Conservation (phyloP, 1,284 basidiomycete species). For the Cryptococcus sp. region DNA sequence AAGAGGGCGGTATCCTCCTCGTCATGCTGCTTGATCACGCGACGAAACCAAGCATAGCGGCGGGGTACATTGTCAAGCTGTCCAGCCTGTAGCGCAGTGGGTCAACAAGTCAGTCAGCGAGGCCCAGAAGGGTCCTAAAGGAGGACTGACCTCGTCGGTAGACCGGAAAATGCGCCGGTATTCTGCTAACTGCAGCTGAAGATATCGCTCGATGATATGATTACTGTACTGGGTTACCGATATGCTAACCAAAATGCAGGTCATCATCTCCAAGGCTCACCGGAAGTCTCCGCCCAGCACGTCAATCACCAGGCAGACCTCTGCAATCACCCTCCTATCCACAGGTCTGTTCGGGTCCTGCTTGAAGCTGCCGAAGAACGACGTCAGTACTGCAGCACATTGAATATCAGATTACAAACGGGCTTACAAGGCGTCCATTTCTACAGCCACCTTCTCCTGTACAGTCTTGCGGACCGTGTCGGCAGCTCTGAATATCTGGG, state of each 20-base stretch:
- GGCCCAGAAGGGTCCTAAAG: neutral
- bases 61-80: slow-evolving; percentile 93
- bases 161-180: slow-evolving; percentile 93
- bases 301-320: slow-evolving; percentile 80
- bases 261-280: slow-evolving; percentile 14
- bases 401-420: neutral
- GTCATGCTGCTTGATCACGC: slow-evolving; percentile 85
- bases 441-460: slow-evolving; percentile 71
- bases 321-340: slow-evolving; percentile 62
- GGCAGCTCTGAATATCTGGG: slow-evolving; percentile 70
- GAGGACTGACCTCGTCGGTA: slow-evolving; percentile 64
- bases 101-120: slow-evolving; percentile 2
- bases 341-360: slow-evolving; percentile 69
- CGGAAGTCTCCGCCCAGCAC: slow-evolving; percentile 73
- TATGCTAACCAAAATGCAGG: neutral
- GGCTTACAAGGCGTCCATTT: slow-evolving; percentile 85
- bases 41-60: slow-evolving; percentile 91
- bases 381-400: neutral
- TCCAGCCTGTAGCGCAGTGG: slow-evolving; percentile 58
- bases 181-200: slow-evolving; percentile 85
- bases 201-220: slow-evolving; percentile 84
- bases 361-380: slow-evolving; percentile 59
- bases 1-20: slow-evolving; percentile 79
- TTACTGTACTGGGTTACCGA: slow-evolving; percentile 42
- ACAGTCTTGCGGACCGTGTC: slow-evolving; percentile 74